A percentile compares a stretch with the other conserved stretches of the same genome.
These are phyloP conservation scores for Boletus subluridellus DNA, from an alignment of 1,284 basidiomycete species.

Conservation along the genomic window DNA sequence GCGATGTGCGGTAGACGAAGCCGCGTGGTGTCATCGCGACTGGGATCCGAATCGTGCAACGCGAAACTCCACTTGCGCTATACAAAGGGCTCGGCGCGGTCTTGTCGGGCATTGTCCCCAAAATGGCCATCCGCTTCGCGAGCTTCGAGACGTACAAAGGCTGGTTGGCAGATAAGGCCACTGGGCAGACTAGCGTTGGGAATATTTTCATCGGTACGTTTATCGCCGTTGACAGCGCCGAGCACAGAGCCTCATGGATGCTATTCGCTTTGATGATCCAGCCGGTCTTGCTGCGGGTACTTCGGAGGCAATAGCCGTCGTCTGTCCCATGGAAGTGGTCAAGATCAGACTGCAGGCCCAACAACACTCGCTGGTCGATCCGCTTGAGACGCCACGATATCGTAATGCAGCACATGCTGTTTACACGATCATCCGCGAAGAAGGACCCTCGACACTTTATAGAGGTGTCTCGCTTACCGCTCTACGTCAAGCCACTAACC, in stretches of 20 bases:
- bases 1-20: constrained; percentile 62
- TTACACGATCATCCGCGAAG: constrained; percentile 93
- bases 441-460: constrained; percentile 85
- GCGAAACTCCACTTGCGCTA: constrained; percentile 92
- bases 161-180: constrained; percentile 71
- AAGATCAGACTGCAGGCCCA: constrained; percentile 99
- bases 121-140: constrained; percentile 99
- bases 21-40: constrained; percentile 93
- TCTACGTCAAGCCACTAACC: constrained; percentile 95
- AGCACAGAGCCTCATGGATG: constrained; percentile 1
- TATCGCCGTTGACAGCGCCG: neutral
- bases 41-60: constrained; percentile 81
- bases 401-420: constrained; percentile 96
- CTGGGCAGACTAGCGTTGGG: constrained; percentile 73
- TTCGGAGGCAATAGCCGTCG: constrained; percentile 91
- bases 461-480: constrained; percentile 93
- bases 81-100: constrained; percentile 99
- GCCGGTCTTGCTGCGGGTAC: constrained; percentile 93
- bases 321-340: constrained; percentile 99
- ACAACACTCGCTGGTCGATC: constrained; percentile 96
- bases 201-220: constrained; percentile 74
- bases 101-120: constrained; percentile 94
- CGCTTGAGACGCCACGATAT: constrained; percentile 90
- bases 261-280: constrained; percentile 28
- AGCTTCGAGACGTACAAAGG: constrained; percentile 95